phyloP scores from a whole-genome alignment of 345 rosid genomes.

The Eucalyptus paniculata region DNA sequence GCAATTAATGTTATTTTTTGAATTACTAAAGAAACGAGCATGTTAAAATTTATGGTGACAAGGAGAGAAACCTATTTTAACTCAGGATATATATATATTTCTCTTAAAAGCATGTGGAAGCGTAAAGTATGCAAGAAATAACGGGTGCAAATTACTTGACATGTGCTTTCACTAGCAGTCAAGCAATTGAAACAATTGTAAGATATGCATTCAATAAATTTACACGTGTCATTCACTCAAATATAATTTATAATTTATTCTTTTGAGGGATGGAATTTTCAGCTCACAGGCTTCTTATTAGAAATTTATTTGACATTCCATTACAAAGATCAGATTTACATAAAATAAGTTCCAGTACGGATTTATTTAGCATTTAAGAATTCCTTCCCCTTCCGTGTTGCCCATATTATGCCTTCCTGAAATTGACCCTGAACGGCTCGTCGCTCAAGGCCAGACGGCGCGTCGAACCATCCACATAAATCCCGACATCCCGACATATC shows the following conservation, averaged over 20 bases:
- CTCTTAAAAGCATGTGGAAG: background rate
- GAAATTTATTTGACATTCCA: background rate
- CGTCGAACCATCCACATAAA: slow-evolving; percentile 21
- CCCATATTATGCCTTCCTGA: slow-evolving; percentile 18
- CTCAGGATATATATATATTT: background rate
- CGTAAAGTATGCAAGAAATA: background rate
- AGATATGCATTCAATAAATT: background rate
- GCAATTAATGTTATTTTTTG: background rate
- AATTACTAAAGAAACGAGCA: background rate
- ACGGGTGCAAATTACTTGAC: background rate
- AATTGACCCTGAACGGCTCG: slow-evolving; percentile 33
- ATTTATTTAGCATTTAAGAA: background rate
- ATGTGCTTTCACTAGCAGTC: background rate
- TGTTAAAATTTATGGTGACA: background rate
- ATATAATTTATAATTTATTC: background rate
- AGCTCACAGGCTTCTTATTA: background rate
- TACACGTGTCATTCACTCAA: background rate
- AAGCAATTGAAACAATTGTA: background rate
- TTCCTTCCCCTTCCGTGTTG: background rate
- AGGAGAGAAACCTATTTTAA: background rate
- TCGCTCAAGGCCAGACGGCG: slow-evolving; percentile 47
- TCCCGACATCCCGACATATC: slow-evolving; percentile 43
- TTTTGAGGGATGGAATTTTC: background rate
- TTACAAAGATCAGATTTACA: background rate
- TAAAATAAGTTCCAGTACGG: background rate